These are phyloP conservation scores for Xylariomycetidae sp. DNA, from an alignment of 2,329 filamentous ascomycete species.

Conservation along the genomic window DNA sequence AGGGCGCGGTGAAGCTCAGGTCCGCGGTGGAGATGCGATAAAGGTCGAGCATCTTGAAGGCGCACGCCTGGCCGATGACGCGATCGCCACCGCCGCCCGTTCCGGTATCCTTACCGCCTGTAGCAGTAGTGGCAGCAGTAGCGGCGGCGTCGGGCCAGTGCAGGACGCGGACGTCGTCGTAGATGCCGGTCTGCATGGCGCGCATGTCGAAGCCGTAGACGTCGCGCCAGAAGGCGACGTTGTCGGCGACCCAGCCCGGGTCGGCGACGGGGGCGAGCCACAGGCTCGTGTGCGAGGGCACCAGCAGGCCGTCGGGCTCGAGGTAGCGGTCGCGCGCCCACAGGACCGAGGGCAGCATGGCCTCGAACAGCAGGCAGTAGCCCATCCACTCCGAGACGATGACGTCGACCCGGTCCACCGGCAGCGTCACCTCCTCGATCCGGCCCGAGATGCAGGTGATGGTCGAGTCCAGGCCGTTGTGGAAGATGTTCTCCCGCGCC, in stretches of 20 bases:
- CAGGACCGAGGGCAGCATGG: conserved; percentile 91
- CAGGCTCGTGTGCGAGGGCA: conserved; percentile 80
- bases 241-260: conserved; percentile 70
- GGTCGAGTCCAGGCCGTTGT: conserved; percentile 67
- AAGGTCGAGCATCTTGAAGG: conserved; percentile 73
- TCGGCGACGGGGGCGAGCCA: conserved; percentile 79
- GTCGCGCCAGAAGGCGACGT: conserved; percentile 81
- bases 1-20: conserved; percentile 68
- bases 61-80: conserved; percentile 53
- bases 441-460: conserved; percentile 81
- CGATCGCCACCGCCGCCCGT: too few relatives aligned
- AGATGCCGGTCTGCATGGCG: conserved; percentile 78
- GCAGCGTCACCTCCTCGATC: conserved; percentile 79
- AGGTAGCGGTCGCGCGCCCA: conserved; percentile 86
- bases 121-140: too few relatives aligned
- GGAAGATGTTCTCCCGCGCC: conserved; percentile 77
- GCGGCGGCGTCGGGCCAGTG: conserved; percentile 62
- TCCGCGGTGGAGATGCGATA: conserved; percentile 68
- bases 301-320: conserved; percentile 72
- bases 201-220: conserved; percentile 96
- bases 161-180: conserved; percentile 76
- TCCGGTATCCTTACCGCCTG: too few relatives aligned
- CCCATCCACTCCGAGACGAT: conserved; percentile 99
- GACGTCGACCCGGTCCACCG: conserved; percentile 79
- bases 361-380: conserved; percentile 88